Evolutionary conservation across 768 basidiomycete genomes (phyloP).

Genomic region (Russula compacta): DNA sequence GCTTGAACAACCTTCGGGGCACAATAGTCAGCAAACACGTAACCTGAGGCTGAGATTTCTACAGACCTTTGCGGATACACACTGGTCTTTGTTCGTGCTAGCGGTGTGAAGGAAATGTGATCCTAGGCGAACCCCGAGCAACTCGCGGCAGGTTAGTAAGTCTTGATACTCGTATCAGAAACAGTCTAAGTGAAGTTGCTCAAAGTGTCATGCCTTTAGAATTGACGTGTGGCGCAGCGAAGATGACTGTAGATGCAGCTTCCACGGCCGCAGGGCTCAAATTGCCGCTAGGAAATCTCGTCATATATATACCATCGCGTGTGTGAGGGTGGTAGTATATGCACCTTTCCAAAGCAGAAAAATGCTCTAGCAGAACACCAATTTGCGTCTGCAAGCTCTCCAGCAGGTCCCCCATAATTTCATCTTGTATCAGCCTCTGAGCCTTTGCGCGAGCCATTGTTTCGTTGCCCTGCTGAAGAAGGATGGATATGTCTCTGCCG

Average conservation of each 20-base stretch:
- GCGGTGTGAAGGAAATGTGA: conserved; percentile 49
- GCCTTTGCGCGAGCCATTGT: conserved; percentile 64
- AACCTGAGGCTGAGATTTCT: background rate
- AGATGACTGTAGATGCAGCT: conserved; percentile 61
- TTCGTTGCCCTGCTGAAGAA: conserved; percentile 53
- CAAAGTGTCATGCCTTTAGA: conserved; percentile 41
- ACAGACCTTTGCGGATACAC: conserved; percentile 45
- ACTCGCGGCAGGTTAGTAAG: conserved; percentile 42
- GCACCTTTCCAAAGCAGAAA: conserved; percentile 47
- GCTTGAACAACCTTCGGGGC: conserved; percentile 40
- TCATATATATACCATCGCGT: background rate
- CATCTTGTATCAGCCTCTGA: conserved; percentile 55
- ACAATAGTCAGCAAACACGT: background rate
- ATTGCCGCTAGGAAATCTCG: conserved; percentile 25
- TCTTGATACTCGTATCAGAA: conserved; percentile 33
- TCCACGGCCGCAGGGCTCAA: conserved; percentile 50
- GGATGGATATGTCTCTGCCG: conserved; percentile 57
- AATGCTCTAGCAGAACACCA: conserved; percentile 50
- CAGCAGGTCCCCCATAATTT: conserved; percentile 50
- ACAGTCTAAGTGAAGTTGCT: background rate
- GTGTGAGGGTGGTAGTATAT: conserved; percentile 9
- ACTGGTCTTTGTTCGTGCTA: conserved; percentile 38
- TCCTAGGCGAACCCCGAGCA: conserved; percentile 49
- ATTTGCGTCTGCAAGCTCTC: conserved; percentile 60
- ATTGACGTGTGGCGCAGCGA: conserved; percentile 45